phyloP scores from a whole-genome alignment of 768 basidiomycete species.

The Leccinum sublutescens region DNA sequence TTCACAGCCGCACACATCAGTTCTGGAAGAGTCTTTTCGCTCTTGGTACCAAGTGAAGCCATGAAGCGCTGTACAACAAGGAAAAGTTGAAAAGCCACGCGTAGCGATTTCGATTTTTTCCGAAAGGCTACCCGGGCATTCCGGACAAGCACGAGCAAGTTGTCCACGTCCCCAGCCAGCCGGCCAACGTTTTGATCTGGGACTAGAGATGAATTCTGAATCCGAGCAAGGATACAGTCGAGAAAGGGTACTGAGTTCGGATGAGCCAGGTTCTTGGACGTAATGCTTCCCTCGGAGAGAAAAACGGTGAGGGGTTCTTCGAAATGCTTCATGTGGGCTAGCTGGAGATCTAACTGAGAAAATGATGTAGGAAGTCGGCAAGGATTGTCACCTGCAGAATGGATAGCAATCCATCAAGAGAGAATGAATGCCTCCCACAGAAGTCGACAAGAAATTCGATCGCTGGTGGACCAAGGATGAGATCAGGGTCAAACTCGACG shows the following conservation, averaged over 20 bases:
- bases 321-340: constrained; percentile 71
- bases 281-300: constrained; percentile 11
- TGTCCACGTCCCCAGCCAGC: constrained; percentile 27
- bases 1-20: constrained; percentile 46
- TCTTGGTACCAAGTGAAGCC: constrained; percentile 42
- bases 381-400: constrained; percentile 55
- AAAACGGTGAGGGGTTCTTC: constrained; percentile 52
- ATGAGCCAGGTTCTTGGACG: constrained; percentile 13
- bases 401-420: constrained; percentile 54
- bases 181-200: constrained; percentile 23
- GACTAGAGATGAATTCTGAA: constrained; percentile 24
- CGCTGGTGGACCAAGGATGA: constrained; percentile 58
- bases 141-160: constrained; percentile 36
- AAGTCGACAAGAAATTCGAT: constrained; percentile 60
- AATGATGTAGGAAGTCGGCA: background rate
- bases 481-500: constrained; percentile 52
- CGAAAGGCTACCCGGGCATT: constrained; percentile 38
- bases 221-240: constrained; percentile 37
- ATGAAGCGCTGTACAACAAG: constrained; percentile 44
- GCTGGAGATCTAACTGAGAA: constrained; percentile 34
- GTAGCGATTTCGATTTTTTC: constrained; percentile 33
- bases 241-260: constrained; percentile 34
- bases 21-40: constrained; percentile 33
- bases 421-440: constrained; percentile 52
- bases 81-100: constrained; percentile 50